Percentiles rank a stretch among this genome's conserved stretches.
Conservation (phyloP, 75 land plant genomes). For the Isoetes taiwanensis region DNA sequence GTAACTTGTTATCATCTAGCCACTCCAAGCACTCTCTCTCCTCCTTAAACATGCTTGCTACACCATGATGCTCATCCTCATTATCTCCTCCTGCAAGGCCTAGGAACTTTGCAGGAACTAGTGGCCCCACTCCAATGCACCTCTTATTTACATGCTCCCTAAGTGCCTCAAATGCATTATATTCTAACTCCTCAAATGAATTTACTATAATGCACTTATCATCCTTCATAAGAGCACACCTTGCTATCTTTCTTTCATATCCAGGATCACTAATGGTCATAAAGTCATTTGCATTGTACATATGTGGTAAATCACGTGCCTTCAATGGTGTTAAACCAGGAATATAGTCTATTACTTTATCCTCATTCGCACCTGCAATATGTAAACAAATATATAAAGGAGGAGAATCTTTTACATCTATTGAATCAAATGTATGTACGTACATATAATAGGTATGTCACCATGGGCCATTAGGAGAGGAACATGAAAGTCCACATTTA, state of each 20-base stretch:
- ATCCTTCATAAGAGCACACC: background rate
- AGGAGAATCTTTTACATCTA: background rate
- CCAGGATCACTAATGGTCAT: constrained; percentile 2
- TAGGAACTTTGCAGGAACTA: background rate
- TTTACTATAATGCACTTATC: constrained; percentile 2
- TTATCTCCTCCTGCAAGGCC: background rate
- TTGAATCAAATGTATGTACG: background rate
- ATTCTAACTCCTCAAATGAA: background rate
- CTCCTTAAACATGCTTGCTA: background rate
- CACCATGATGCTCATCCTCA: background rate
- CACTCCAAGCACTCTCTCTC: background rate
- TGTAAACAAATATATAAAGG: background rate
- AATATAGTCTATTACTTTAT: background rate
- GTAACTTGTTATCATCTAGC: background rate
- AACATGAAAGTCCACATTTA: constrained; percentile 1
- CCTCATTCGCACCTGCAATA: background rate
- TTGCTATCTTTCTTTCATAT: constrained; percentile 6
- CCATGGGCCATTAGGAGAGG: background rate
- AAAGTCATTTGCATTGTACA: background rate
- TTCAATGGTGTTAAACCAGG: background rate
- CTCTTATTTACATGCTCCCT: background rate
- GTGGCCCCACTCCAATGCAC: background rate
- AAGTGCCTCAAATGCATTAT: background rate
- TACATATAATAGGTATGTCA: background rate
- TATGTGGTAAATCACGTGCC: background rate